A percentile compares a stretch with the other conserved stretches of the same genome.
Conservation (phyloP, 1,284 basidiomycete species). For the Boletus mariae region DNA sequence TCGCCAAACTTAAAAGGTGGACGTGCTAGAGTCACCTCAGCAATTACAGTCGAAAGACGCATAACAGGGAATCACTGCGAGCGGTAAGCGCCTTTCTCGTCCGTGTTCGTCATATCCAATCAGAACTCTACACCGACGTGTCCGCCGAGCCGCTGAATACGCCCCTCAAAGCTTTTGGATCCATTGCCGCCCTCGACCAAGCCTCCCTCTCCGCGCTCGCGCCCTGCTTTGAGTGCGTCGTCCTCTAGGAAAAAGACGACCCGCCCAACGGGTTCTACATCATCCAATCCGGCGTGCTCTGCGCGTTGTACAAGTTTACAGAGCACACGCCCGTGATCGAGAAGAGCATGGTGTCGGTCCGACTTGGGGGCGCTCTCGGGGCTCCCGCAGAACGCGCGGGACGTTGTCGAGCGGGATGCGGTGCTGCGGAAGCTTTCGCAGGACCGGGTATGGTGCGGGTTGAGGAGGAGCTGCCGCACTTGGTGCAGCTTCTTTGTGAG, state of each 20-base stretch:
- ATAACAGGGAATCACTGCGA: constrained; percentile 66
- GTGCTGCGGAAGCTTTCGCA: constrained; percentile 77
- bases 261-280: constrained; percentile 80
- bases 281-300: constrained; percentile 79
- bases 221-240: constrained; percentile 69
- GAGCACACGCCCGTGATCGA: constrained; percentile 65
- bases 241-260: constrained; percentile 79
- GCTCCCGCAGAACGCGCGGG: constrained; percentile 79
- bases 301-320: constrained; percentile 77
- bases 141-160: constrained; percentile 57
- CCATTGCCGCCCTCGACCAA: constrained; percentile 52
- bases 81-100: constrained; percentile 37
- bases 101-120: neutral
- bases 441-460: constrained; percentile 51
- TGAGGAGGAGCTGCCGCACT: constrained; percentile 61
- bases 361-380: constrained; percentile 56
- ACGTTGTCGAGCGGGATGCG: constrained; percentile 73
- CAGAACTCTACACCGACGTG: constrained; percentile 9
- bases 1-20: constrained; percentile 40
- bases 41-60: constrained; percentile 73
- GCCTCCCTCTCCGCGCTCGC: constrained; percentile 55
- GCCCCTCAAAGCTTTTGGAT: constrained; percentile 74
- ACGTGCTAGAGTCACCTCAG: constrained; percentile 68
- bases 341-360: constrained; percentile 86
- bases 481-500: constrained; percentile 65